Percentiles rank a stretch among this genome's conserved stretches.
Evolutionary conservation across 2,329 filamentous ascomycete species (phyloP).

Genomic region (Botryotinia calthae): DNA sequence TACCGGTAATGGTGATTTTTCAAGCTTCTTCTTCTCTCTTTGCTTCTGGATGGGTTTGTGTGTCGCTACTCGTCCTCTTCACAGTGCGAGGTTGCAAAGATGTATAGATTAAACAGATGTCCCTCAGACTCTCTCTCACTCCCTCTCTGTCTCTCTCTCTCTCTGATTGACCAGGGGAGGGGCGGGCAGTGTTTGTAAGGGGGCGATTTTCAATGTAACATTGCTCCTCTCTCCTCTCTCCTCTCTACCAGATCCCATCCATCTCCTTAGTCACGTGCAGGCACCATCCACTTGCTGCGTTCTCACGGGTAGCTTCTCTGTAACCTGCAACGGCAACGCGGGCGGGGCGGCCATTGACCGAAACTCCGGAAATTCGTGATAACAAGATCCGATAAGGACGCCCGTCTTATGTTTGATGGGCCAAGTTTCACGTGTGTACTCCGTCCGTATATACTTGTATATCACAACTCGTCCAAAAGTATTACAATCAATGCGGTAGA

Average conservation of each 20-base stretch:
- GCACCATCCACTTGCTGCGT: not conserved
- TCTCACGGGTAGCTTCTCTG: no score
- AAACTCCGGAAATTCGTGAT: not conserved
- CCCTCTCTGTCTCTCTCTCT: not conserved
- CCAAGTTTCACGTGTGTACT: not conserved
- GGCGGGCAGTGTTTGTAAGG: not conserved
- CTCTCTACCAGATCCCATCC: not conserved
- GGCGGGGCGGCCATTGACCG: not conserved
- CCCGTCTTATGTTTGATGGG: not conserved
- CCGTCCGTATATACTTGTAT: not conserved
- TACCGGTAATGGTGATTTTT: no score
- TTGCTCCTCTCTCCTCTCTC: not conserved
- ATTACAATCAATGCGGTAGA: not conserved
- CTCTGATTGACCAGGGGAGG: not conserved
- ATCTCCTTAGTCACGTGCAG: not conserved
- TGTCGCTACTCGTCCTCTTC: not conserved
- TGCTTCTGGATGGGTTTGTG: not conserved
- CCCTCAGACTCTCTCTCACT: not conserved
- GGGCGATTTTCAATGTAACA: not conserved
- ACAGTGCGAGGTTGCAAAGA: not conserved
- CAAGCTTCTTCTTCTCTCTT: not conserved
- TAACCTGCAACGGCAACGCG: not conserved
- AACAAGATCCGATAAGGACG: not conserved
- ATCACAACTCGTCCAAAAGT: not conserved
- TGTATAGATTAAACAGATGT: not conserved